phyloP scores from a whole-genome alignment of 371 early-diverging fungal species.

The Phascolomyces articulosus region DNA sequence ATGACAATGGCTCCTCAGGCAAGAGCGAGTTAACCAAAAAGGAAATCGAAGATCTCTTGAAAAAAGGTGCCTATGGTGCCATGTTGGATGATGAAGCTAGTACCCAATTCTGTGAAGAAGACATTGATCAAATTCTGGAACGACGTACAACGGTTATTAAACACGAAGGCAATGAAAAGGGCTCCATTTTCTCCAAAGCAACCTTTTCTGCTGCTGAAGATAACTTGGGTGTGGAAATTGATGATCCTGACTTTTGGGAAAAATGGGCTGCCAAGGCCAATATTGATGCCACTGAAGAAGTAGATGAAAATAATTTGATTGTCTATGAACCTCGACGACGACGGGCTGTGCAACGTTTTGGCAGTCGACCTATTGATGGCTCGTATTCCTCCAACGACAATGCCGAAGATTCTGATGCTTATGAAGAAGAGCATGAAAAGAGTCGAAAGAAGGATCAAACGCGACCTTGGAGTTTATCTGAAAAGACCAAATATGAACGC shows the following conservation, averaged over 20 bases:
- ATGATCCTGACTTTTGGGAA: conserved; percentile 98
- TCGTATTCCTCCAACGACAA: conserved; percentile 47
- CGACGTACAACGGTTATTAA: conserved; percentile 88
- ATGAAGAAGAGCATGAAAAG: conserved; percentile 38
- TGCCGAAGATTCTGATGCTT: conserved; percentile 50
- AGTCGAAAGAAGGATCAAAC: conserved; percentile 37
- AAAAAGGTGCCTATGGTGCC: conserved; percentile 93
- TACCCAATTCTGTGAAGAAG: conserved; percentile 92
- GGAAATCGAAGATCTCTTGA: conserved; percentile 88
- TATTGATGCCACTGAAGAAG: conserved; percentile 63
- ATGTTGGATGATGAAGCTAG: conserved; percentile 89
- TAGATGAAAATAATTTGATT: conserved; percentile 63
- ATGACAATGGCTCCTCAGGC: conserved; percentile 28
- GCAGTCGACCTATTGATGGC: conserved; percentile 41
- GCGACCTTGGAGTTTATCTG: conserved; percentile 77
- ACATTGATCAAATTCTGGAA: conserved; percentile 95
- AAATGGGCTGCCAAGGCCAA: conserved; percentile 89
- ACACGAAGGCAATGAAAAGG: conserved; percentile 77
- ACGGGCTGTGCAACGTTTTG: conserved; percentile 62
- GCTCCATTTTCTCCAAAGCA: conserved; percentile 94
- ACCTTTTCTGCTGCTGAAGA: conserved; percentile 73
- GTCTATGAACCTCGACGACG: conserved; percentile 71
- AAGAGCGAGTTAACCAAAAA: conserved; percentile 68
- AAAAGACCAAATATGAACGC: conserved; percentile 80
- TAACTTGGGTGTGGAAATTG: conserved; percentile 73